Percentiles rank a stretch among this genome's conserved stretches.
These are phyloP conservation scores for Suillus sp. DNA, from an alignment of 768 basidiomycete species.

Conservation along the genomic window DNA sequence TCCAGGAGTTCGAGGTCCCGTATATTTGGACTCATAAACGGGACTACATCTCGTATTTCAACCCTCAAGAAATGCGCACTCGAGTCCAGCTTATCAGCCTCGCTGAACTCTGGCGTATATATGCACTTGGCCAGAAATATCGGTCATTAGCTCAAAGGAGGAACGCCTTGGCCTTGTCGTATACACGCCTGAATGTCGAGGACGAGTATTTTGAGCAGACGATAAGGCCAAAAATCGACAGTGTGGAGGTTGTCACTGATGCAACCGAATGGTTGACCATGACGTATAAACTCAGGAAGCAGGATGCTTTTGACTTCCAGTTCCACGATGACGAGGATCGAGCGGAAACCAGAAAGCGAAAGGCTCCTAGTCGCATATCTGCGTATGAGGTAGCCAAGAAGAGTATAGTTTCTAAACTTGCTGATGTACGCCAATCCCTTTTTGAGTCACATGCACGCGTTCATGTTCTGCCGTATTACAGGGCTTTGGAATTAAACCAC, in stretches of 20 bases:
- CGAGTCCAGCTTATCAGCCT: constrained; percentile 72
- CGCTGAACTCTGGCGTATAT: constrained; percentile 90
- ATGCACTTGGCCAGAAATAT: constrained; percentile 86
- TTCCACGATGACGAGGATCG: constrained; percentile 70
- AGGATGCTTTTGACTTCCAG: constrained; percentile 59
- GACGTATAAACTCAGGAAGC: constrained; percentile 78
- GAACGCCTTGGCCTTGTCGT: constrained; percentile 60
- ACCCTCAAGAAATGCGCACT: constrained; percentile 61
- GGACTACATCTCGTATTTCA: constrained; percentile 87
- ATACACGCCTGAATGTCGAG: constrained; percentile 63
- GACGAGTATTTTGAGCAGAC: constrained; percentile 80
- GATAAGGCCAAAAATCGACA: constrained; percentile 66
- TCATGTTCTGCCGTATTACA: constrained; percentile 32
- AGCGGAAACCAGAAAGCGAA: constrained; percentile 60
- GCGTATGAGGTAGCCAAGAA: constrained; percentile 85
- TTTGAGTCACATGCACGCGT: not conserved
- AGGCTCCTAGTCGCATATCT: constrained; percentile 82
- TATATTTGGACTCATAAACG: constrained; percentile 94
- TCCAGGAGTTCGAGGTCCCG: constrained; percentile 90
- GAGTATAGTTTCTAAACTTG: constrained; percentile 73
- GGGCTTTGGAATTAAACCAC: constrained; percentile 84
- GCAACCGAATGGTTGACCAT: constrained; percentile 88
- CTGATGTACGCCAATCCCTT: constrained; percentile 60
- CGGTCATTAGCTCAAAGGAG: constrained; percentile 81
- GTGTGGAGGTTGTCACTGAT: constrained; percentile 88